These are phyloP conservation scores for Lenzites betulinus DNA, from an alignment of 768 basidiomycete genomes.

Conservation along the genomic window DNA sequence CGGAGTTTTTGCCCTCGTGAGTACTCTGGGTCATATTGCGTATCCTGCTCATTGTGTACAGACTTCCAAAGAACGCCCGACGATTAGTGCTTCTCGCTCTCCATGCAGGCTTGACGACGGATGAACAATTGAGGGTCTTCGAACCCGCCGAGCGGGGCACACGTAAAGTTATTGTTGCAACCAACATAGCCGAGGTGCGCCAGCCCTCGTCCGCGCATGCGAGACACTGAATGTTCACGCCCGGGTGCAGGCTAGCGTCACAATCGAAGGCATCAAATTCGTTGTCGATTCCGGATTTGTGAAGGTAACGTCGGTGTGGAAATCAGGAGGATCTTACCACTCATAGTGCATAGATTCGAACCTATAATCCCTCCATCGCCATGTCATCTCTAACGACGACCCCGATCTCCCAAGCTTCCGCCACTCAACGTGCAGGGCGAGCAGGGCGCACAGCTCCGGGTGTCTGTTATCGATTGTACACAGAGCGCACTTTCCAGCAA, in stretches of 20 bases:
- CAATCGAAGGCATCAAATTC: constrained; percentile 93
- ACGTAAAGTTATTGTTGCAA: constrained; percentile 89
- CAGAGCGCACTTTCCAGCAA: constrained; percentile 56
- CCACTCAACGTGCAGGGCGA: constrained; percentile 90
- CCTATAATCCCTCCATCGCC: constrained; percentile 83
- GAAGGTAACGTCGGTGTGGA: constrained; percentile 66
- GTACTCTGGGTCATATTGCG: constrained; percentile 15
- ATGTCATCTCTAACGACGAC: constrained; percentile 84
- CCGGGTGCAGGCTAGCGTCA: constrained; percentile 78
- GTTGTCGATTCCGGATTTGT: constrained; percentile 95
- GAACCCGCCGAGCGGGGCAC: constrained; percentile 70
- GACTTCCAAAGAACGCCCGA: constrained; percentile 54
- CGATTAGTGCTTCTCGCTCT: constrained; percentile 72
- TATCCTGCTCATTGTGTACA: constrained; percentile 23
- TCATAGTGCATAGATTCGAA: constrained; percentile 63
- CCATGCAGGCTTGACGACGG: constrained; percentile 85
- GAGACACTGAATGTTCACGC: too few species aligned
- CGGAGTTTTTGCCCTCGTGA: constrained; percentile 77
- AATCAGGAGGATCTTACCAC: not conserved
- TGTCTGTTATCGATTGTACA: constrained; percentile 90
- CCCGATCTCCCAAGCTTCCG: constrained; percentile 85
- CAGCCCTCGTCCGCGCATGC: not conserved
- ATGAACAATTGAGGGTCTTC: constrained; percentile 88
- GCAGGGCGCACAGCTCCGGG: constrained; percentile 94
- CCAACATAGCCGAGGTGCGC: constrained; percentile 91